Evolutionary conservation across 192 early-diverging fungal genomes (phyloP).

Genomic region (Funneliformis mosseae): DNA sequence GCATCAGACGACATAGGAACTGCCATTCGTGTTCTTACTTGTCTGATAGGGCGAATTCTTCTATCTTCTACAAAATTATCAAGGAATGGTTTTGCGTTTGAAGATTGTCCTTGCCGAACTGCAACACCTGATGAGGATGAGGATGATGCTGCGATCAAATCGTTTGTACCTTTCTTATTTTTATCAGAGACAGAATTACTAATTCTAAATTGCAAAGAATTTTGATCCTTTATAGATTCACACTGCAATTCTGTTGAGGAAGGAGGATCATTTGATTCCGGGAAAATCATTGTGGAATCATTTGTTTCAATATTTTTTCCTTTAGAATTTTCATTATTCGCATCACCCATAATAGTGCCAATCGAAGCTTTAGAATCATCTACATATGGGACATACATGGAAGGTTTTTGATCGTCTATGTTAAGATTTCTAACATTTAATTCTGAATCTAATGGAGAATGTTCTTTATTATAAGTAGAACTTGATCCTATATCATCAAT

Average conservation of each 20-base stretch:
- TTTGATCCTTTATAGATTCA: neutral
- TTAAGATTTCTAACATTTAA: neutral
- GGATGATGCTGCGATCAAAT: neutral
- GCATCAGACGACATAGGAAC: neutral
- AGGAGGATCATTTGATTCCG: neutral
- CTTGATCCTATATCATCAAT: neutral
- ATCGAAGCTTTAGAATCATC: neutral
- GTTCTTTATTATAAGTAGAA: neutral
- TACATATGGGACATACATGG: neutral
- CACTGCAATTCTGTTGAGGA: neutral
- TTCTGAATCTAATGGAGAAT: neutral
- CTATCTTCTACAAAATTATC: neutral
- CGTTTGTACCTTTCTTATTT: neutral
- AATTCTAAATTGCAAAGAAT: neutral
- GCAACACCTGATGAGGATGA: neutral
- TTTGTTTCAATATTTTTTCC: neutral
- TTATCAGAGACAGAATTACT: neutral
- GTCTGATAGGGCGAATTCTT: conserved; percentile 4
- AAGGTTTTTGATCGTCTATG: neutral
- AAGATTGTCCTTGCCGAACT: neutral
- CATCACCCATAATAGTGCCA: neutral
- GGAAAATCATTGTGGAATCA: neutral
- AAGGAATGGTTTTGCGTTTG: neutral
- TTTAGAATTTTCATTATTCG: neutral
- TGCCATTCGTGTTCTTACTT: neutral